A percentile compares a stretch with the other conserved stretches of the same genome.
Conservation (phyloP, 495 filamentous ascomycete genomes). For the Thermothielavioides terrestris region DNA sequence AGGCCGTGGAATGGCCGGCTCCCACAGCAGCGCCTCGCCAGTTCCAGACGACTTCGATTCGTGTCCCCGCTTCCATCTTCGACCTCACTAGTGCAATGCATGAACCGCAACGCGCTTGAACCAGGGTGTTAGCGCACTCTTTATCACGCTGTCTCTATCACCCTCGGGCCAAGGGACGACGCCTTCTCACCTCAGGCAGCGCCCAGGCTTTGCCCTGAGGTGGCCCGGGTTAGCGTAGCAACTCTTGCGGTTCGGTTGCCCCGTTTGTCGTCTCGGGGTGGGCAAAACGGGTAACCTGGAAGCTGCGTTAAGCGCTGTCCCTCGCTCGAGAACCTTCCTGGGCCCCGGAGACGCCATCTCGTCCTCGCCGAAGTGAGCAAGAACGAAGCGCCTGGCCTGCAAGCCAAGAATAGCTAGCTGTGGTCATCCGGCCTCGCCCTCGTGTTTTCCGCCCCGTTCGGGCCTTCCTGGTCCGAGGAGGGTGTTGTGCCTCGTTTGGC, state of each 20-base stretch:
- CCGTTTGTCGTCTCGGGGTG: neutral
- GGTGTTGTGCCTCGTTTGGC: neutral
- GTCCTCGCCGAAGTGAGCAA: conserved; percentile 1
- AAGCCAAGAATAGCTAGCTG: neutral
- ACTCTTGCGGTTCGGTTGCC: neutral
- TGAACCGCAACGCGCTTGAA: neutral
- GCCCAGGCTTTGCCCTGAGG: no score
- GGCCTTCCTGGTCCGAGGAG: neutral
- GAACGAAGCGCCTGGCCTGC: neutral
- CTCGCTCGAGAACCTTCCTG: conserved; percentile 1
- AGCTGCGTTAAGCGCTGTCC: neutral
- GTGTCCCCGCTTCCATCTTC: no score
- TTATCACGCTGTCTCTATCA: neutral
- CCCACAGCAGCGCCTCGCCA: no score
- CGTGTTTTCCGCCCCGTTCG: neutral
- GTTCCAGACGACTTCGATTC: no score
- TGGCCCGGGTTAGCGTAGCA: neutral
- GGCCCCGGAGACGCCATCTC: neutral
- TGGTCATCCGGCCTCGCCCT: conserved; percentile 2
- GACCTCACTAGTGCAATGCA: no score
- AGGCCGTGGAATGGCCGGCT: conserved; percentile 3
- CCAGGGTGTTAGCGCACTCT: neutral
- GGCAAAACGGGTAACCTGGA: no score
- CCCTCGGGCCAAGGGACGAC: conserved; percentile 1
- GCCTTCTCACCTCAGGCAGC: no score